Evolutionary conservation across 2,329 filamentous ascomycete species (phyloP).

Genomic region (Fusarium fracticaudum): DNA sequence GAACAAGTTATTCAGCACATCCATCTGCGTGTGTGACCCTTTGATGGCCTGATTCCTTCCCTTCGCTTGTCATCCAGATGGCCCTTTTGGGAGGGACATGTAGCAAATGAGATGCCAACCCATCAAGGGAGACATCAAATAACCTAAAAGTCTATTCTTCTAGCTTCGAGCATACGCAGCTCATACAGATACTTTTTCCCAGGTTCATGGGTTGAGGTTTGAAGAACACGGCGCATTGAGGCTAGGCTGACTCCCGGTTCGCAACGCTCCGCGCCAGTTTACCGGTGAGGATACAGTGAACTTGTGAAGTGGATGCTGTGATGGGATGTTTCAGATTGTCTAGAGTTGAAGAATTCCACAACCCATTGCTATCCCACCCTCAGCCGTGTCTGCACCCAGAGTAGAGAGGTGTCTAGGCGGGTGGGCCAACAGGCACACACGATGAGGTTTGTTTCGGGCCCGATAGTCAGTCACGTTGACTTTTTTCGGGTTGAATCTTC

Average conservation of each 20-base stretch:
- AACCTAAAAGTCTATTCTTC: conserved; percentile 32
- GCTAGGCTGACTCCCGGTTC: conserved; percentile 21
- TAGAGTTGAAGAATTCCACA: conserved; percentile 13
- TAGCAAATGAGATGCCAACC: conserved; percentile 15
- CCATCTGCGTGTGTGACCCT: conserved; percentile 23
- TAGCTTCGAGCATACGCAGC: conserved; percentile 8
- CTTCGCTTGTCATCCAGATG: conserved; percentile 7
- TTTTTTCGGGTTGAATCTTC: conserved; percentile 11
- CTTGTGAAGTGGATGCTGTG: background rate
- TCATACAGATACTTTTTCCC: conserved; percentile 2
- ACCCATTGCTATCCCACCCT: conserved; percentile 34
- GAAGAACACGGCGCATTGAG: background rate
- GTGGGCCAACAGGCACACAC: conserved; percentile 33
- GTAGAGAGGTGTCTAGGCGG: conserved; percentile 20
- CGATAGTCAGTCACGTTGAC: conserved; percentile 32
- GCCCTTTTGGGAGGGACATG: conserved; percentile 12
- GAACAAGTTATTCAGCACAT: conserved; percentile 20
- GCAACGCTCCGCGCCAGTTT: conserved; percentile 16
- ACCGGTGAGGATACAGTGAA: background rate
- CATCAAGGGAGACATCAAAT: conserved; percentile 9
- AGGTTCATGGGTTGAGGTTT: conserved; percentile 16
- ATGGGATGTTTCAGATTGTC: conserved; percentile 26
- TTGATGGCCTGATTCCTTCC: conserved; percentile 24
- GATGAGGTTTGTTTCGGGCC: conserved; percentile 16
- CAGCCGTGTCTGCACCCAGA: conserved; percentile 20